These are phyloP conservation scores for Fusarium tjaetaba DNA, from an alignment of 2,329 filamentous ascomycete genomes.

Conservation along the genomic window DNA sequence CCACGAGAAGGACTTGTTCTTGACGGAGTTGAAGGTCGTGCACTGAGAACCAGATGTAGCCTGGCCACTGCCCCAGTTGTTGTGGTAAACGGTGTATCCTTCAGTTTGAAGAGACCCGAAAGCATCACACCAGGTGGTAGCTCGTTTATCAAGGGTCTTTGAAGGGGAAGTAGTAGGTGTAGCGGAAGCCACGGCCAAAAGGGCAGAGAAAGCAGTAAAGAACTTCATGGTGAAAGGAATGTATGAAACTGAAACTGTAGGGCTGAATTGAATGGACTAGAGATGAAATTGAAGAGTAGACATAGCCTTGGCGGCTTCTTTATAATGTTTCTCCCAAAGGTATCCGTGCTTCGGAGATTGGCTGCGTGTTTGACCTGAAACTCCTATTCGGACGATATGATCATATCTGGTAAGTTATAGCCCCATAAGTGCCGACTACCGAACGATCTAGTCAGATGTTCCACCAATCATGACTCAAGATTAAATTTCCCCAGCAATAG, in stretches of 20 bases:
- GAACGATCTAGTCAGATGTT: neutral
- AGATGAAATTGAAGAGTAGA: neutral
- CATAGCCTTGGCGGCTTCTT: constrained; percentile 2
- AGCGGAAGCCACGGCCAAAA: constrained; percentile 44
- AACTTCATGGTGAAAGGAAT: constrained; percentile 37
- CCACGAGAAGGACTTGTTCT: constrained; percentile 51
- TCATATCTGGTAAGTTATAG: constrained; percentile 17
- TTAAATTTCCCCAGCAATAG: constrained; percentile 30
- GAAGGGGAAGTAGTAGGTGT: constrained; percentile 38
- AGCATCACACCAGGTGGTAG: constrained; percentile 51
- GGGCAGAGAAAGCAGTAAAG: constrained; percentile 38
- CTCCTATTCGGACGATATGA: constrained; percentile 4
- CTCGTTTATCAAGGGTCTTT: constrained; percentile 48
- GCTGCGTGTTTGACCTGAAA: constrained; percentile 21
- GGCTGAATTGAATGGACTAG: neutral
- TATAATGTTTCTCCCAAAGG: neutral
- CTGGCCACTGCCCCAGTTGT: constrained; percentile 58
- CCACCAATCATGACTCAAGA: constrained; percentile 22
- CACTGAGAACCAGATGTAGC: constrained; percentile 55
- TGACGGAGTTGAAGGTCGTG: constrained; percentile 51
- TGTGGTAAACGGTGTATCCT: constrained; percentile 61
- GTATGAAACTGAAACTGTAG: neutral
- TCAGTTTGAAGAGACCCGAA: constrained; percentile 51
- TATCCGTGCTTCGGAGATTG: constrained; percentile 5
- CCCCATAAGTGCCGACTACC: constrained; percentile 30